Percentiles rank a stretch among this genome's conserved stretches.
These are phyloP conservation scores for Phylloporus scabripes DNA, from an alignment of 768 basidiomycete species.

Conservation along the genomic window DNA sequence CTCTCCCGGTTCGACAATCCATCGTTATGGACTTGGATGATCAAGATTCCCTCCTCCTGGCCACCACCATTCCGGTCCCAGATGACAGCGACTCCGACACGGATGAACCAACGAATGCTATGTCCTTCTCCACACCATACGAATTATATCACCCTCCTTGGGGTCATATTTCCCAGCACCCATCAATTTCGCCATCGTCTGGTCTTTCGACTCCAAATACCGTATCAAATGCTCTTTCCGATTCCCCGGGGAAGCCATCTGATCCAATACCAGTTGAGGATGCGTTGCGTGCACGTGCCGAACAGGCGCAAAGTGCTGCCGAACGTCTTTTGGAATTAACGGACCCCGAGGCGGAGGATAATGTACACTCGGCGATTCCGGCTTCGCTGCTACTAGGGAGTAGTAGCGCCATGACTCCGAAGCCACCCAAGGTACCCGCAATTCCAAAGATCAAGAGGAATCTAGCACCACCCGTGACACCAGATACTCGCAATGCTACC, in stretches of 20 bases:
- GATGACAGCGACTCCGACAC: slow-evolving; percentile 68
- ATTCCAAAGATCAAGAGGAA: slow-evolving; percentile 31
- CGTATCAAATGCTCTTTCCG: slow-evolving; percentile 58
- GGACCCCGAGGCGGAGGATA: slow-evolving; percentile 64
- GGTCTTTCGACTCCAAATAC: slow-evolving; percentile 42
- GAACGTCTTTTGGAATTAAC: slow-evolving; percentile 82
- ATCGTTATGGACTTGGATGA: slow-evolving; percentile 36
- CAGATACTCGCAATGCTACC: slow-evolving; percentile 49
- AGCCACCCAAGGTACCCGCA: slow-evolving; percentile 32
- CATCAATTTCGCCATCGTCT: slow-evolving; percentile 53
- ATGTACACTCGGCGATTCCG: slow-evolving; percentile 50
- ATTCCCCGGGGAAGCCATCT: slow-evolving; percentile 42
- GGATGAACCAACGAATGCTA: slow-evolving; percentile 49
- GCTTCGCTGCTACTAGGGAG: slow-evolving; percentile 47
- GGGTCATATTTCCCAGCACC: slow-evolving; percentile 37
- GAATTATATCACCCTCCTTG: slow-evolving; percentile 41
- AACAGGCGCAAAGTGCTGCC: slow-evolving; percentile 91
- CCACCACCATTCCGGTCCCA: slow-evolving; percentile 70
- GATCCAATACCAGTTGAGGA: slow-evolving; percentile 65
- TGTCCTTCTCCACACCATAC: slow-evolving; percentile 71
- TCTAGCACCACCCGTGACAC: slow-evolving; percentile 52
- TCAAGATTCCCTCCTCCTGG: slow-evolving; percentile 65
- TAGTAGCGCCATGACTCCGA: slow-evolving; percentile 34
- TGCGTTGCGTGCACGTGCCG: slow-evolving; percentile 78
- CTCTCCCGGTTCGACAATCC: slow-evolving; percentile 42